Conservation (phyloP, 495 filamentous ascomycete genomes). For the Penicillium atrosanguineum region DNA sequence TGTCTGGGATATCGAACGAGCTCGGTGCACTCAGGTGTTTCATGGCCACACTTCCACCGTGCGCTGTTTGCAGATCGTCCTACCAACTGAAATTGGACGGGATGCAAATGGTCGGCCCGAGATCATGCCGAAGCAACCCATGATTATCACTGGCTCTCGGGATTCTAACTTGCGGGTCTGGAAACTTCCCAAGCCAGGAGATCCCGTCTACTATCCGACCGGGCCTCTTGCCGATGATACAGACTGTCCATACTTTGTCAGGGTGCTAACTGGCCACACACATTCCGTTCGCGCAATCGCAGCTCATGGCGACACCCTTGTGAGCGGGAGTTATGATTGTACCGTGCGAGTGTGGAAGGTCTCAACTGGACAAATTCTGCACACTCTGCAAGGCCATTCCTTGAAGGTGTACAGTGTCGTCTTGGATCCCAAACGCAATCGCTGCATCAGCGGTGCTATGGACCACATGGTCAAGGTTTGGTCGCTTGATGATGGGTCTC, state of each 20-base stretch:
- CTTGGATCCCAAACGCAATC: slow-evolving; percentile 83
- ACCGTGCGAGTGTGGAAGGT: slow-evolving; percentile 97
- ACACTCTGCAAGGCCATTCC: slow-evolving; percentile 82
- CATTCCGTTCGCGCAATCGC: slow-evolving; percentile 99
- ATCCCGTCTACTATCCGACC: slow-evolving; percentile 70
- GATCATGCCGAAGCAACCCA: slow-evolving; percentile 85
- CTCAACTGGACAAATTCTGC: slow-evolving; percentile 86
- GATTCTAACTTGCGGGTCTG: slow-evolving; percentile 94
- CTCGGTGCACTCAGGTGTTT: slow-evolving; percentile 89
- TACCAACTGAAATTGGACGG: slow-evolving; percentile 75
- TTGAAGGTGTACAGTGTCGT: slow-evolving; percentile 99
- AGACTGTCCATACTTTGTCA: slow-evolving; percentile 92
- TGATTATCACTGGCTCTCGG: slow-evolving; percentile 96
- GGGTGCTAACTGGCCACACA: slow-evolving; percentile 78
- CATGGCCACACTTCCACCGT: slow-evolving; percentile 98
- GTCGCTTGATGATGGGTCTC: slow-evolving; percentile 86
- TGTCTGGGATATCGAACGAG: slow-evolving; percentile 95
- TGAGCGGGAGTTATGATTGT: slow-evolving; percentile 97
- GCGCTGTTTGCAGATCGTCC: slow-evolving; percentile 89
- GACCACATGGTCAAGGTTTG: slow-evolving; percentile 97
- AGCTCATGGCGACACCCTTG: slow-evolving; percentile 91
- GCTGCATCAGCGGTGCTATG: slow-evolving; percentile 98
- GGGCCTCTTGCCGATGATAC: slow-evolving; percentile 72
- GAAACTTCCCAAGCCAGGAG: slow-evolving; percentile 83
- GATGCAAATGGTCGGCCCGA: slow-evolving; percentile 69